phyloP scores from a whole-genome alignment of 805 yeast species.

The Metschnikowia santaceciliae region DNA sequence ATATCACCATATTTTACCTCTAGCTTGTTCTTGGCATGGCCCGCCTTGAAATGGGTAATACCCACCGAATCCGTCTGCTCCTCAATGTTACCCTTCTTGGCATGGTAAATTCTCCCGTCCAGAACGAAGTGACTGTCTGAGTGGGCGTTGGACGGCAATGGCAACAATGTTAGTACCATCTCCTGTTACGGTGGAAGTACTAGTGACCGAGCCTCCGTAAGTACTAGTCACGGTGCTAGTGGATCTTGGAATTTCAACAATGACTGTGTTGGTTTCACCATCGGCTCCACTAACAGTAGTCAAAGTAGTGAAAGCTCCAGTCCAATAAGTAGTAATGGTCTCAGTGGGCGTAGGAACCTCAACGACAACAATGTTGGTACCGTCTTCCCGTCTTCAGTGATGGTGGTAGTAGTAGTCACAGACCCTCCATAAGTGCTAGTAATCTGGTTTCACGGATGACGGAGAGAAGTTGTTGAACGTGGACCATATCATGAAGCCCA shows the following conservation, averaged over 20 bases:
- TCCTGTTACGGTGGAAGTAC: constrained; percentile 2
- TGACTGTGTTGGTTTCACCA: constrained; percentile 8
- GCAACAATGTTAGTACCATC: constrained; percentile 3
- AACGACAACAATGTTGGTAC: constrained; percentile 4
- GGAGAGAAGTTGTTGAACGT: too few relatives aligned
- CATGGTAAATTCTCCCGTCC: constrained; percentile 36
- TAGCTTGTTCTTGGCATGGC: constrained; percentile 79
- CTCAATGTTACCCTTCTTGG: constrained; percentile 86
- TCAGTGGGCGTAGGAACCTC: constrained; percentile 13
- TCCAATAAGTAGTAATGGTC: constrained; percentile 9
- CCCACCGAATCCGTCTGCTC: constrained; percentile 86
- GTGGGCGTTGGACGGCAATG: constrained; percentile 12
- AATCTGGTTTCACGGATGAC: too few relatives aligned
- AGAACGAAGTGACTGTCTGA: constrained; percentile 8
- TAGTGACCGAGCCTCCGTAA: neutral
- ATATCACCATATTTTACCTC: constrained; percentile 32
- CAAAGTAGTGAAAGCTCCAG: constrained; percentile 3
- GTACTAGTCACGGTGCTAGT: constrained; percentile 3
- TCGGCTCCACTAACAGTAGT: constrained; percentile 3
- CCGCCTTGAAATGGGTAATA: constrained; percentile 85
- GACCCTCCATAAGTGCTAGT: too few relatives aligned
- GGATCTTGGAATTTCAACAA: constrained; percentile 11
- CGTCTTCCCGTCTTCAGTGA: neutral
- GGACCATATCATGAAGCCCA: too few relatives aligned
- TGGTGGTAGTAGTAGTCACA: neutral